Conservation (phyloP, 164 flowering plant species). For the Kalanchoe fedtschenkoi region DNA sequence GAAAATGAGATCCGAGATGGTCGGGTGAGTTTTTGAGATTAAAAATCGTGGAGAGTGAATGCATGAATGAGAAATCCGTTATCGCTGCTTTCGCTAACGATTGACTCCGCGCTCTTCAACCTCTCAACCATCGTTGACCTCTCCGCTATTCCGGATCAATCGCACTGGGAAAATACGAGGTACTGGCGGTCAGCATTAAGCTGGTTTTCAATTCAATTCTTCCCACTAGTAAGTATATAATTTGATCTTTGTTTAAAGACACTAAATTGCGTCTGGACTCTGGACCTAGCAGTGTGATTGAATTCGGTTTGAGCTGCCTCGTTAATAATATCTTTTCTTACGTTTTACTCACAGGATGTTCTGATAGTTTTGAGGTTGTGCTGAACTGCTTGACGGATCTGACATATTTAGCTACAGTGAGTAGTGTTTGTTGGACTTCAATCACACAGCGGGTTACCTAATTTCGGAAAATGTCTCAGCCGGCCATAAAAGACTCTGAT, state of each 20-base stretch:
- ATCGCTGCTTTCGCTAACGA: too few species aligned
- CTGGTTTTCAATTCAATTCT: neutral
- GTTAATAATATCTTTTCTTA: too few species aligned
- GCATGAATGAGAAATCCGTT: too few species aligned
- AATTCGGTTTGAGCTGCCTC: too few species aligned
- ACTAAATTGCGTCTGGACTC: neutral
- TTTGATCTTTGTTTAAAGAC: too few species aligned
- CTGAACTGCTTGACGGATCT: too few species aligned
- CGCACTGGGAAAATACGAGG: neutral
- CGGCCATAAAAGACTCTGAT: slow-evolving; percentile 38
- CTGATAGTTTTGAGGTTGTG: neutral
- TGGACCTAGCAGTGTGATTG: neutral
- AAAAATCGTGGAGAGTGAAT: too few species aligned
- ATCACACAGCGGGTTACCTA: neutral
- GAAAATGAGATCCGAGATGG: too few species aligned
- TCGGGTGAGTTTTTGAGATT: too few species aligned
- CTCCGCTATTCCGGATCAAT: too few species aligned
- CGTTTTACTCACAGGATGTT: neutral
- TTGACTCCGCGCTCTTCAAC: too few species aligned
- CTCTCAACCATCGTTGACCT: too few species aligned
- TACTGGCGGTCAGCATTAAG: slow-evolving; percentile 1
- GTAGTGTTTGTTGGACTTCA: neutral
- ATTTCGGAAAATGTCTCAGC: slow-evolving; percentile 43
- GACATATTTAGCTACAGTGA: slow-evolving; percentile 21
- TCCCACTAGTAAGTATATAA: neutral